Percentiles rank a stretch among this genome's conserved stretches.
Conservation (phyloP, 345 rosid species). For the Euphorbia tirucalli region DNA sequence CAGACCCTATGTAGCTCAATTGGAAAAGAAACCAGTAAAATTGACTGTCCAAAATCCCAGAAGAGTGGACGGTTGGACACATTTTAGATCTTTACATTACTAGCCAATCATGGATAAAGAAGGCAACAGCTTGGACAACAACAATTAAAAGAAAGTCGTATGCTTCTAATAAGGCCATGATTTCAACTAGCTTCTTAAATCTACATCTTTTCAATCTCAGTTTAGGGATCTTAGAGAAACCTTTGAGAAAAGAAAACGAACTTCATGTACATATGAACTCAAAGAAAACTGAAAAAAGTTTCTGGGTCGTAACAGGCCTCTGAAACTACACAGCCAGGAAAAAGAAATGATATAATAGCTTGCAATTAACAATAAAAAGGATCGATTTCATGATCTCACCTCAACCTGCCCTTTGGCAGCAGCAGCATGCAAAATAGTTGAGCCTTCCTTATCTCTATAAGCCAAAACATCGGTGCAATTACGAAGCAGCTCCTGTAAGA, state of each 20-base stretch:
- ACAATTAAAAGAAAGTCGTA: not conserved
- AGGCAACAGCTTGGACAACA: not conserved
- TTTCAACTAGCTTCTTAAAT: not conserved
- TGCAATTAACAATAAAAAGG: not conserved
- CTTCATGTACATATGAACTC: not conserved
- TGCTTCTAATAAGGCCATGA: not conserved
- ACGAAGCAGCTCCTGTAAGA: constrained; percentile 55
- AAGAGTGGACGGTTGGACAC: not conserved
- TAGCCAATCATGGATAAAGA: not conserved
- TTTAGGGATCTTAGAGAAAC: not conserved
- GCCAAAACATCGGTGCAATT: constrained; percentile 51
- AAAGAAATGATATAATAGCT: not conserved
- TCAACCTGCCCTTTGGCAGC: constrained; percentile 79
- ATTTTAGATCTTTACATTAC: not conserved
- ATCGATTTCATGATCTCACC: constrained; percentile 34
- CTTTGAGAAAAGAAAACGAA: not conserved
- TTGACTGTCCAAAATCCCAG: not conserved
- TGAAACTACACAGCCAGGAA: not conserved
- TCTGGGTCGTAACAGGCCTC: not conserved
- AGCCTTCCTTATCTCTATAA: constrained; percentile 69
- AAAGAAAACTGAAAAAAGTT: not conserved
- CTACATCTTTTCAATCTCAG: not conserved
- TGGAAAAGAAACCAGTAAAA: not conserved
- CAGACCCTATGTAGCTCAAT: not conserved
- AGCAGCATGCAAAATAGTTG: constrained; percentile 88